A percentile compares a stretch with the other conserved stretches of the same genome.
phyloP scores from a whole-genome alignment of 2,329 filamentous ascomycete genomes.

The Penicillium aurantiogriseum region DNA sequence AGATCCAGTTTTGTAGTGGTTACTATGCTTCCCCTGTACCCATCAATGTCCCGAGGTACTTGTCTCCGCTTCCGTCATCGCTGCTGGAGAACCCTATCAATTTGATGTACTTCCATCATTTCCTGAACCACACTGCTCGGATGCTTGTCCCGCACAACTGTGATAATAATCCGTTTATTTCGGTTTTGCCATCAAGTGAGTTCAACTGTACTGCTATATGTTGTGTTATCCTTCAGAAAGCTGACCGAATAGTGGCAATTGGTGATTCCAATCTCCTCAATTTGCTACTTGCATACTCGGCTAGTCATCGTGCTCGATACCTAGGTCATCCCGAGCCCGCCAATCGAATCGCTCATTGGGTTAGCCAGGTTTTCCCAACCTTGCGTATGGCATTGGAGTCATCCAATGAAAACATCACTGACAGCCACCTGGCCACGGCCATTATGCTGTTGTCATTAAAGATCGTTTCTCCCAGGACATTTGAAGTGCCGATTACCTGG shows the following conservation, averaged over 20 bases:
- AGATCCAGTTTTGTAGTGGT: slow-evolving; percentile 54
- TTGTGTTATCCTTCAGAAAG: slow-evolving; percentile 34
- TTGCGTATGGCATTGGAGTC: slow-evolving; percentile 66
- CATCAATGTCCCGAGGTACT: slow-evolving; percentile 59
- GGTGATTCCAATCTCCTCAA: slow-evolving; percentile 63
- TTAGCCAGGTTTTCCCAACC: slow-evolving; percentile 66
- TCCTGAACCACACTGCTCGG: slow-evolving; percentile 76
- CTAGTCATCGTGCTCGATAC: slow-evolving; percentile 75
- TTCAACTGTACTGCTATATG: slow-evolving; percentile 15
- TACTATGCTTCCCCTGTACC: slow-evolving; percentile 70
- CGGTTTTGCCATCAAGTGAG: slow-evolving; percentile 62
- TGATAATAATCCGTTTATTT: slow-evolving; percentile 59
- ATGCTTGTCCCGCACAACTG: slow-evolving; percentile 64
- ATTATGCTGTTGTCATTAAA: slow-evolving; percentile 84
- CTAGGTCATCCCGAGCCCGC: slow-evolving; percentile 71
- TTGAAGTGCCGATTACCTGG: slow-evolving; percentile 78
- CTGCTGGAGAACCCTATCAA: slow-evolving; percentile 76
- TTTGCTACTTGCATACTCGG: slow-evolving; percentile 76
- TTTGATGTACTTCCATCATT: slow-evolving; percentile 69
- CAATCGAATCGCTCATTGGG: slow-evolving; percentile 76
- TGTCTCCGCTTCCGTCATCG: slow-evolving; percentile 56
- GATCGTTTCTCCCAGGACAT: slow-evolving; percentile 77
- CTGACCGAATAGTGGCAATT: slow-evolving; percentile 50
- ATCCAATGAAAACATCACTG: slow-evolving; percentile 62
- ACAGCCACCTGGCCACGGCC: slow-evolving; percentile 73